phyloP scores from a whole-genome alignment of 305 asterid species.

The Fraxinus latifolia region DNA sequence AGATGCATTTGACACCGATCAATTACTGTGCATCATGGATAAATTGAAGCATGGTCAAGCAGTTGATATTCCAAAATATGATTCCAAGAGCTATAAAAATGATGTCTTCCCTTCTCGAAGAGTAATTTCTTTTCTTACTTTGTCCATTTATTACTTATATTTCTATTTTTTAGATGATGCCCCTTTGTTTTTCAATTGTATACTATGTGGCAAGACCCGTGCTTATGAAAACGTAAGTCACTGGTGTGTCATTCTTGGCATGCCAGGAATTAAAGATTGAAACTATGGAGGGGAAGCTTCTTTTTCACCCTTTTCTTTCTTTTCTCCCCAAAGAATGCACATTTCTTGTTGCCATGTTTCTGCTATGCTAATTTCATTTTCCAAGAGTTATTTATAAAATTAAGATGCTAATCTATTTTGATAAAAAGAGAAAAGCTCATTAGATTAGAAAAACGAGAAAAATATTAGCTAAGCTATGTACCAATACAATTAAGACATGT shows the following conservation, averaged over 20 bases:
- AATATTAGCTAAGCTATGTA: background rate
- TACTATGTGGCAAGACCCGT: background rate
- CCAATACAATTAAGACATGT: background rate
- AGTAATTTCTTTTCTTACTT: slow-evolving; percentile 43
- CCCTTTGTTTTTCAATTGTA: slow-evolving; percentile 2
- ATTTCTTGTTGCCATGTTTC: background rate
- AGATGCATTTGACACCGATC: slow-evolving; percentile 89
- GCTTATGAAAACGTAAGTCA: background rate
- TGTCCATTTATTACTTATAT: background rate
- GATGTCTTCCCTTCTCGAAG: slow-evolving; percentile 70
- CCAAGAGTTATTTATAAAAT: background rate
- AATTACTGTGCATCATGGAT: slow-evolving; percentile 67
- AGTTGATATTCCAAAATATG: slow-evolving; percentile 90
- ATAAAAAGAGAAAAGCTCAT: background rate
- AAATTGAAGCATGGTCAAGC: slow-evolving; percentile 73
- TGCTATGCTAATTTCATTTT: background rate
- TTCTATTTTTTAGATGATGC: background rate
- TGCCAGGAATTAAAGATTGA: background rate
- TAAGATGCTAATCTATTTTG: background rate
- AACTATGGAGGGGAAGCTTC: background rate
- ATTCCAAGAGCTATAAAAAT: slow-evolving; percentile 81
- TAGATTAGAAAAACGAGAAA: background rate
- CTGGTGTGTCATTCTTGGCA: background rate
- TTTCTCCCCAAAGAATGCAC: background rate
- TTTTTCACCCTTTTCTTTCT: background rate